Base-by-base conservation (phyloP, 2,329 filamentous ascomycete genomes). In the Delphinella strobiligena region DNA sequence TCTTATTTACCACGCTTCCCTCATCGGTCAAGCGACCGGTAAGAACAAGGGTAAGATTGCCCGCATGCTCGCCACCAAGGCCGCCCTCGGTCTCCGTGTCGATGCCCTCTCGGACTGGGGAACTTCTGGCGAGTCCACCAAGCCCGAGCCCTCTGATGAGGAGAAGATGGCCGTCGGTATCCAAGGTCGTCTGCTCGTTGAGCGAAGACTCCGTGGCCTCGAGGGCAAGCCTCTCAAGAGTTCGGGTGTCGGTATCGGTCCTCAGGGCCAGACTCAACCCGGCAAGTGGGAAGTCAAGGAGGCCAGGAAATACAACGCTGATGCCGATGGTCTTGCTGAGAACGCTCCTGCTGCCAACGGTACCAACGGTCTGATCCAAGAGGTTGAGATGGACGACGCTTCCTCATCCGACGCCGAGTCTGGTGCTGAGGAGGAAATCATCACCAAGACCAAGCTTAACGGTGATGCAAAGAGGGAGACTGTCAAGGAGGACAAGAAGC, bases 41-140 rank as follows among this genome's bases (percentile, higher is more conserved):
- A 89, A 86, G 71, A 96, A 96, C 72, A 98, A 98, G 80, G 91
- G 91, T 54, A 98, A 98, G 73, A 94, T 98, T 57, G 91, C 91
- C 31, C 85, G 91, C 74, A 87, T 94, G 71, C 75, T 98, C 45
- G 83, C 91, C 36, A 82, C 89, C 51, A 96, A 96, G 72, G 80
- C 89, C 34, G 86, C 91, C 18, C 76, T 98, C 37, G 88, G 88
- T 71, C 72, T 95, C 36, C 87, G 91, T 65, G 83, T 94, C 36
- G 91, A 98, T 62, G 86, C 91, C 19, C 74, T 93, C 33, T 78
- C 80, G 39, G 82, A 88, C 47, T 86, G 82, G 71, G 75, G 75
- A 47, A 72, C 74, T 34, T 75, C 81, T 42, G 76, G 75, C 44
- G 71, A 80, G 44, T 78, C 82, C 36, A 69, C 65, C 32, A 67